A percentile compares a stretch with the other conserved stretches of the same genome.
Evolutionary conservation across 2,329 filamentous ascomycete genomes (phyloP).

Genomic region (Penicillium sp.): DNA sequence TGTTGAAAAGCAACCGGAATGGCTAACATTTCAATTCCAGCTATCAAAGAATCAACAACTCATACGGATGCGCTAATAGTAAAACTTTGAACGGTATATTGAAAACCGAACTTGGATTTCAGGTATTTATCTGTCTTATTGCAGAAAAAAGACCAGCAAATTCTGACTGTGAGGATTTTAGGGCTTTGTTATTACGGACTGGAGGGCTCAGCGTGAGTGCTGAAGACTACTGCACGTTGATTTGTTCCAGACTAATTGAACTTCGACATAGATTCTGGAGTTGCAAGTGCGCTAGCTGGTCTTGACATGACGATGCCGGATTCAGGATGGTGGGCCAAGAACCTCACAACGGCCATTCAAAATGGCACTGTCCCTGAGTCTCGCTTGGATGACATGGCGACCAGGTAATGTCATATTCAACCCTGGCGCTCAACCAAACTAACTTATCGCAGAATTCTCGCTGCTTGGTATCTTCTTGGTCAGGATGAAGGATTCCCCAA

Average conservation of each 20-base stretch:
- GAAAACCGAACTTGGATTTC: slow-evolving; percentile 78
- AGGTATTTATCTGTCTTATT: slow-evolving; percentile 33
- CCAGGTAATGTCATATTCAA: slow-evolving; percentile 19
- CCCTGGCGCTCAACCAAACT: neutral
- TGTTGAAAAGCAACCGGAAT: neutral
- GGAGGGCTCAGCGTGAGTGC: slow-evolving; percentile 63
- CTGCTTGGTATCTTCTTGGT: slow-evolving; percentile 50
- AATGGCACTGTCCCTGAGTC: slow-evolving; percentile 61
- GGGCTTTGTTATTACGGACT: slow-evolving; percentile 78
- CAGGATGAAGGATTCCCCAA: slow-evolving; percentile 48
- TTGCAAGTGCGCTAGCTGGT: slow-evolving; percentile 67
- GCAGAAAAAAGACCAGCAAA: too few species aligned
- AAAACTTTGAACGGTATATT: slow-evolving; percentile 73
- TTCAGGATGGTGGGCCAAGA: slow-evolving; percentile 22
- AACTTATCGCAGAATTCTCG: slow-evolving; percentile 37
- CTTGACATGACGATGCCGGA: slow-evolving; percentile 85
- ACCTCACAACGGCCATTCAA: slow-evolving; percentile 57
- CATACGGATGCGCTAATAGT: slow-evolving; percentile 76
- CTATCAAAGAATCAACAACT: slow-evolving; percentile 66
- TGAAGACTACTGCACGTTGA: slow-evolving; percentile 57
- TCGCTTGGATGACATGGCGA: slow-evolving; percentile 64
- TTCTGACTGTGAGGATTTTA: neutral
- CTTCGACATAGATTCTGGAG: slow-evolving; percentile 56
- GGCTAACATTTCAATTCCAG: slow-evolving; percentile 11
- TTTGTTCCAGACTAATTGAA: slow-evolving; percentile 51